phyloP scores from a whole-genome alignment of 2,329 filamentous ascomycete genomes.

The Myrmaecium sp. region DNA sequence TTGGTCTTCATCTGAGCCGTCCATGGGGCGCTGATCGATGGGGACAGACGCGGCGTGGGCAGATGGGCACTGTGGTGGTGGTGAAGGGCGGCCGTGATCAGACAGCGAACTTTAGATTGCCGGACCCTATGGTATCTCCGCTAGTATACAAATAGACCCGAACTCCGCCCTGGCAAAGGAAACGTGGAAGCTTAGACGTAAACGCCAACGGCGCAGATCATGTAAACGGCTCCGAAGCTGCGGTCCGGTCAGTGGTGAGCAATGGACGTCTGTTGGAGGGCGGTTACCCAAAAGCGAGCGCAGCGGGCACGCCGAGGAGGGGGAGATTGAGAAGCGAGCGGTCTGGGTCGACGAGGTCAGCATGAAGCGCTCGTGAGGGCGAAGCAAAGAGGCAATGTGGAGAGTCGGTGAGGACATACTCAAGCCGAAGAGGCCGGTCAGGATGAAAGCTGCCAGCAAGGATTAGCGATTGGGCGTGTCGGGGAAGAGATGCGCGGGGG shows the following conservation, averaged over 20 bases:
- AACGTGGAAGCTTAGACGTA: conserved; percentile 54
- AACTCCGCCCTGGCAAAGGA: conserved; percentile 12
- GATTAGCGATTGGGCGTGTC: conserved; percentile 10
- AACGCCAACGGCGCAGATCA: conserved; percentile 97
- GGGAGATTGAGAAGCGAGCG: conserved; percentile 63
- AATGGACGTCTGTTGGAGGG: conserved; percentile 1
- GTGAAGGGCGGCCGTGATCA: conserved; percentile 2
- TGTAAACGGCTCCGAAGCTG: conserved; percentile 88
- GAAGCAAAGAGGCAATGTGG: conserved; percentile 2
- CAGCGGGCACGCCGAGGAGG: conserved; percentile 69
- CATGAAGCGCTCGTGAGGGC: no score
- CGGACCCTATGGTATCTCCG: conserved; percentile 19
- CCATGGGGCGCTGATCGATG: conserved; percentile 14
- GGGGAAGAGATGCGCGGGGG: conserved; percentile 4
- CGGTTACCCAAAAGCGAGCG: conserved; percentile 65
- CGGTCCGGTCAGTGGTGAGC: conserved; percentile 5
- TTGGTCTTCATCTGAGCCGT: conserved; percentile 22
- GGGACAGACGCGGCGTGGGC: neutral
- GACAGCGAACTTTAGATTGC: conserved; percentile 5
- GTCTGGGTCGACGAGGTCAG: no score
- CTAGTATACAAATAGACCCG: conserved; percentile 15
- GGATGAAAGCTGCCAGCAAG: conserved; percentile 35
- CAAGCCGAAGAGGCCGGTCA: conserved; percentile 68
- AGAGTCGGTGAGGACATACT: conserved; percentile 38
- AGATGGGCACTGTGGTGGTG: neutral